These are phyloP conservation scores for Omphalotus olearius DNA, from an alignment of 1,284 basidiomycete species.

Conservation along the genomic window DNA sequence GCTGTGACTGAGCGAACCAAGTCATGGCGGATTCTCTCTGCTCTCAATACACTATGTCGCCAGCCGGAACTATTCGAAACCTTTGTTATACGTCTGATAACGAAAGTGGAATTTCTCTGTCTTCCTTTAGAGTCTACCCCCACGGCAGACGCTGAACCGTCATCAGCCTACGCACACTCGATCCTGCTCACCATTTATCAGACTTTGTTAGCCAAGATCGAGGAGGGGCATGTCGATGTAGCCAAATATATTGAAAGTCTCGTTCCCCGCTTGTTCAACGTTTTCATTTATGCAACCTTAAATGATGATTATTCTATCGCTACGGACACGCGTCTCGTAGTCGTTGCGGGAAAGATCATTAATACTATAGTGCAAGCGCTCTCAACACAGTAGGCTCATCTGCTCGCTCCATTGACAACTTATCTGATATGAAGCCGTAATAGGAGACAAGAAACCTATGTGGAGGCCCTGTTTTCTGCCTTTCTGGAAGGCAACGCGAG, in stretches of 20 bases:
- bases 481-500: conserved; percentile 57
- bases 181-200: conserved; percentile 69
- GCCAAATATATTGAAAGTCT: conserved; percentile 75
- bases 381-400: conserved; percentile 52
- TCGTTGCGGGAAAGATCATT: conserved; percentile 60
- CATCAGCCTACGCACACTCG: conserved; percentile 78
- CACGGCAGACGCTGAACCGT: conserved; percentile 43
- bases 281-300: conserved; percentile 62
- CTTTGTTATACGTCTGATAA: conserved; percentile 75
- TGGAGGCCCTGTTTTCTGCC: conserved; percentile 47
- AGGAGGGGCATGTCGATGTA: conserved; percentile 61
- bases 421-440: conserved; percentile 3
- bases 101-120: conserved; percentile 75
- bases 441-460: conserved; percentile 59
- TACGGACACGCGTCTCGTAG: conserved; percentile 63
- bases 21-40: conserved; percentile 69
- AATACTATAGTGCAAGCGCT: conserved; percentile 67
- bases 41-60: conserved; percentile 73
- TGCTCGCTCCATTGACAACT: conserved; percentile 3
- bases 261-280: conserved; percentile 64
- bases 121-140: conserved; percentile 26
- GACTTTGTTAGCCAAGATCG: conserved; percentile 65
- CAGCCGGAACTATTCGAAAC: conserved; percentile 81
- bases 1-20: conserved; percentile 35
- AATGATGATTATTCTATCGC: conserved; percentile 37